Evolutionary conservation across 148 eudicot genomes (phyloP).

Genomic region (Amaranthus cruentus): DNA sequence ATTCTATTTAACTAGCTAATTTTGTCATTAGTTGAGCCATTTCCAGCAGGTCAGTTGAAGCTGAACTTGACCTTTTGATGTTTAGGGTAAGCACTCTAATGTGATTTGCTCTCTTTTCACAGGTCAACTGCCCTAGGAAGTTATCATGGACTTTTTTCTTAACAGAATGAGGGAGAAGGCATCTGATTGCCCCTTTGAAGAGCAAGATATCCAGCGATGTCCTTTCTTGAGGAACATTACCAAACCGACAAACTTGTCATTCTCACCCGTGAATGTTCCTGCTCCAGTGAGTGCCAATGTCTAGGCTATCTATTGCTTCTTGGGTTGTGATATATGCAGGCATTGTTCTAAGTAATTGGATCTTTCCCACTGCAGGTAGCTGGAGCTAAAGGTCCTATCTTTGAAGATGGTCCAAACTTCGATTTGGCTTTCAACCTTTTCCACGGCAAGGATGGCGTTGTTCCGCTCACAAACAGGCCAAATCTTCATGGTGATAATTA

Average conservation of each 20-base stretch:
- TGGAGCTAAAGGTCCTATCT: conserved; percentile 73
- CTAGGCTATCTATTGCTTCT: neutral
- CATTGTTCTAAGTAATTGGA: neutral
- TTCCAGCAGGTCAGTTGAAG: no score
- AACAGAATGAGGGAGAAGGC: conserved; percentile 41
- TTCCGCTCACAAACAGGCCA: conserved; percentile 51
- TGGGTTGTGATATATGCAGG: neutral
- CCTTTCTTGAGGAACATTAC: conserved; percentile 76
- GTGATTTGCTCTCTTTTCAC: neutral
- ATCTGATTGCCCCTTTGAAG: conserved; percentile 44
- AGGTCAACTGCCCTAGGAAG: neutral
- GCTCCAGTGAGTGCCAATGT: conserved; percentile 37
- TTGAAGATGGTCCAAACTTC: conserved; percentile 81
- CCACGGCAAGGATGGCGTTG: conserved; percentile 78
- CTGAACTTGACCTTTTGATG: neutral
- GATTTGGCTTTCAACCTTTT: conserved; percentile 69
- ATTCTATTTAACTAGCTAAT: neutral
- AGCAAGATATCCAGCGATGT: conserved; percentile 52
- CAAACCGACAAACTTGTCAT: conserved; percentile 57
- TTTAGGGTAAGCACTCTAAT: neutral
- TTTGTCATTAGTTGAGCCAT: neutral
- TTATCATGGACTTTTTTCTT: conserved; percentile 45
- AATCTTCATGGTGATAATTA: conserved; percentile 22
- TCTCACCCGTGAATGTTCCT: conserved; percentile 43
- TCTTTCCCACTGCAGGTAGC: conserved; percentile 30